Conservation (phyloP, 2,329 filamentous ascomycete genomes). For the Sphaerostilbella broomeana region DNA sequence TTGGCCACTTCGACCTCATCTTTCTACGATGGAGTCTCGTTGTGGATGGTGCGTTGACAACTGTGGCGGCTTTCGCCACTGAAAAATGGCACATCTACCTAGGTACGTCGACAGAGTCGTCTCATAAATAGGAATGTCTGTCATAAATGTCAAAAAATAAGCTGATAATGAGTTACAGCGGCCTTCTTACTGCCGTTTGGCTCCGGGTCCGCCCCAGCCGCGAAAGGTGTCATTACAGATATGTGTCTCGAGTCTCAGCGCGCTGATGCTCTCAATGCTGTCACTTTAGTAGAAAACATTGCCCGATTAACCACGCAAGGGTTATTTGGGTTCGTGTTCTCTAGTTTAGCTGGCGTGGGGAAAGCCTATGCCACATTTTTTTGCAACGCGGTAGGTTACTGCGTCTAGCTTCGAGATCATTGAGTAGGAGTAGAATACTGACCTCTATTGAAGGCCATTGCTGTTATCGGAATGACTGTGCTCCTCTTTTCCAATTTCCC, state of each 20-base stretch:
- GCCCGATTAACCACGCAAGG: conserved; percentile 57
- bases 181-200: conserved; percentile 60
- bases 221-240: conserved; percentile 66
- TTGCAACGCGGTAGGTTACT: conserved; percentile 51
- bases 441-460: conserved; percentile 36
- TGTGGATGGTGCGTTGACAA: conserved; percentile 58
- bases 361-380: conserved; percentile 58
- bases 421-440: not conserved
- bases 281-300: conserved; percentile 64
- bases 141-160: too few relatives aligned
- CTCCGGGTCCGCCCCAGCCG: conserved; percentile 61
- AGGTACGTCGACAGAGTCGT: conserved; percentile 27
- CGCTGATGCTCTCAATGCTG: conserved; percentile 60
- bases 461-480: conserved; percentile 38
- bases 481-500: conserved; percentile 38
- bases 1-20: conserved; percentile 57
- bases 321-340: conserved; percentile 61
- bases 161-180: too few relatives aligned
- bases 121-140: too few relatives aligned
- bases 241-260: conserved; percentile 58
- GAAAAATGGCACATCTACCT: conserved; percentile 63
- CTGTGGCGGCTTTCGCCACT: conserved; percentile 54
- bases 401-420: not conserved
- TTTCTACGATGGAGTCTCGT: conserved; percentile 61
- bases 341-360: conserved; percentile 53